phyloP scores from a whole-genome alignment of 306 rosid species.

The Adenanthera pavonina region DNA sequence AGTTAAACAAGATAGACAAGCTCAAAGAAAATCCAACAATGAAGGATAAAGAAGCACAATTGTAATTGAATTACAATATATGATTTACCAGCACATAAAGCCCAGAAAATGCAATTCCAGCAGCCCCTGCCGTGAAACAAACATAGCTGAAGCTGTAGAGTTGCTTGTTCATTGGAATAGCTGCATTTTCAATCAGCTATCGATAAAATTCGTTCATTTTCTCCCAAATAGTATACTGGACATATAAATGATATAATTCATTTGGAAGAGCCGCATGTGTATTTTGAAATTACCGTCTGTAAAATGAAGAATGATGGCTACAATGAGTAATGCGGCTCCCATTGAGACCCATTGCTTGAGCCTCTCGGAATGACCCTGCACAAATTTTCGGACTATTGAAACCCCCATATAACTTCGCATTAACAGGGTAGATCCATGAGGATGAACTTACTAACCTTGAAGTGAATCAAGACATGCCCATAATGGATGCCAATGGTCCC shows the following conservation, averaged over 20 bases:
- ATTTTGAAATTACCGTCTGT: slow-evolving; percentile 50
- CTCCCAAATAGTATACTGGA: neutral
- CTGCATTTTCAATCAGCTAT: slow-evolving; percentile 43
- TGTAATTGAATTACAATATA: neutral
- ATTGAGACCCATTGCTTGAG: slow-evolving; percentile 76
- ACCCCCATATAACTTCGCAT: neutral
- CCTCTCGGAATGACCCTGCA: slow-evolving; percentile 67
- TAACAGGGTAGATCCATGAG: neutral
- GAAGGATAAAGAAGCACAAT: neutral
- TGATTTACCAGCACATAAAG: slow-evolving; percentile 59
- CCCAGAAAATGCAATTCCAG: slow-evolving; percentile 71
- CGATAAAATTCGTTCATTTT: neutral
- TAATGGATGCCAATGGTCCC: slow-evolving; percentile 76
- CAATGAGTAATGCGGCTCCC: slow-evolving; percentile 55
- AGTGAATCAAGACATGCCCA: slow-evolving; percentile 76
- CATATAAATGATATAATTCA: neutral
- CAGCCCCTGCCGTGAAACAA: slow-evolving; percentile 78
- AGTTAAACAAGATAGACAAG: neutral
- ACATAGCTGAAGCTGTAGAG: slow-evolving; percentile 81
- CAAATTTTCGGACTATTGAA: slow-evolving; percentile 1
- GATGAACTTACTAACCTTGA: slow-evolving; percentile 54
- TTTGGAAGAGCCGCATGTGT: neutral
- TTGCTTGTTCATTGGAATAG: slow-evolving; percentile 79
- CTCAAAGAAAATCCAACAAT: neutral
- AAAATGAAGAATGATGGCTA: slow-evolving; percentile 72